Conservation (phyloP, 2,329 filamentous ascomycete genomes). For the Alternaria viburni region DNA sequence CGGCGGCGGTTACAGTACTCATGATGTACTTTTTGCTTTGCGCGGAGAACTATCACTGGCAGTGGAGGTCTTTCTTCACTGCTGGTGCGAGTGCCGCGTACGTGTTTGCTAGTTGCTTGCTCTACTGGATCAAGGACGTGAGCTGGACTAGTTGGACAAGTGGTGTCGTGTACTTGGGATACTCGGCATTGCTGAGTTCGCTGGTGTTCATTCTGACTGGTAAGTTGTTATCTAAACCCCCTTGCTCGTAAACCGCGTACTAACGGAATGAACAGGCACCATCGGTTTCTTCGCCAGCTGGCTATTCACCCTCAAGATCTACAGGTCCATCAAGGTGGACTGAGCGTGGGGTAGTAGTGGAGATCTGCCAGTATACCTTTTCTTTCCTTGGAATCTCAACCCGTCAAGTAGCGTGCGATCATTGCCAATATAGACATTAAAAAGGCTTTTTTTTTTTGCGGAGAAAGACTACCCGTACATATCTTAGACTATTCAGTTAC, state of each 20-base stretch:
- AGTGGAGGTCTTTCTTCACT: conserved; percentile 93
- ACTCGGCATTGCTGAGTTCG: conserved; percentile 86
- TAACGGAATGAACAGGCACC: conserved; percentile 65
- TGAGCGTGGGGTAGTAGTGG: conserved; percentile 47
- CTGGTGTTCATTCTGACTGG: conserved; percentile 93
- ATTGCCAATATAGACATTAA: not conserved
- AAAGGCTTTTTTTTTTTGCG: not conserved
- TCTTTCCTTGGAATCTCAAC: not conserved
- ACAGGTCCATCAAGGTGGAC: conserved; percentile 97
- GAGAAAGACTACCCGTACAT: not conserved
- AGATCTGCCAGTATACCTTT: not conserved
- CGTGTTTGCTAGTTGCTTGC: conserved; percentile 87
- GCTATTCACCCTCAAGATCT: conserved; percentile 93
- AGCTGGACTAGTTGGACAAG: conserved; percentile 84
- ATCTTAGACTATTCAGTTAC: not conserved
- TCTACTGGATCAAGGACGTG: conserved; percentile 90
- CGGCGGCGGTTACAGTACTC: conserved; percentile 87
- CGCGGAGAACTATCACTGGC: conserved; percentile 98
- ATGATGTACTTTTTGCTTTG: conserved; percentile 97
- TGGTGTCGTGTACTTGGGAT: conserved; percentile 90
- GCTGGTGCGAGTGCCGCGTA: conserved; percentile 90
- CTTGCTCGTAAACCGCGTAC: not conserved
- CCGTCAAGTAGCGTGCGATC: not conserved
- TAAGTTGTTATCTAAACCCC: conserved; percentile 55
- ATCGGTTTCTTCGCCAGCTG: conserved; percentile 97